These are phyloP conservation scores for Leptographium flavum DNA, from an alignment of 2,329 filamentous ascomycete genomes.

Conservation along the genomic window DNA sequence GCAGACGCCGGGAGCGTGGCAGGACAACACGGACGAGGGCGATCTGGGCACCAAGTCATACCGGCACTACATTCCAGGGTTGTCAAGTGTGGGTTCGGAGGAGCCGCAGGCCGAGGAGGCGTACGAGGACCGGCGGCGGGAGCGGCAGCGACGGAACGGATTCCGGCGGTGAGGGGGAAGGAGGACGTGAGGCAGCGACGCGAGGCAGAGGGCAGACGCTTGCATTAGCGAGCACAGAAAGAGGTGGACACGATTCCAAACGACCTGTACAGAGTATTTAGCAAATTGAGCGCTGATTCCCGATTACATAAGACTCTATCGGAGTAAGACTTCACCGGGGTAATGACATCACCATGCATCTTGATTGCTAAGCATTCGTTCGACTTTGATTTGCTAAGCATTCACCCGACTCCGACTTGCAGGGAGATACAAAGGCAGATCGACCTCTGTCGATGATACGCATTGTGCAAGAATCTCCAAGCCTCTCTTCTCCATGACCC, in stretches of 20 bases:
- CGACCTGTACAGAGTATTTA: too few relatives aligned
- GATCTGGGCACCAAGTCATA: slow-evolving; percentile 45
- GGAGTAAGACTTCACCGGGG: too few relatives aligned
- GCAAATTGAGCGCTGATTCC: too few relatives aligned
- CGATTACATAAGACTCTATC: too few relatives aligned
- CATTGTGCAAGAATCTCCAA: too few relatives aligned
- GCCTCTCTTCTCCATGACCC: background rate
- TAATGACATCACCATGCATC: too few relatives aligned
- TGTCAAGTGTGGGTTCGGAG: slow-evolving; percentile 22
- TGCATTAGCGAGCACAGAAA: too few relatives aligned
- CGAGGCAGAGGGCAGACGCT: too few relatives aligned
- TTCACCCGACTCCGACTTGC: background rate
- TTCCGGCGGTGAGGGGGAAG: slow-evolving; percentile 3
- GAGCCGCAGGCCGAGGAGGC: slow-evolving; percentile 17
- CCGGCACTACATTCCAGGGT: slow-evolving; percentile 38
- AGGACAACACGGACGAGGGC: slow-evolving; percentile 18
- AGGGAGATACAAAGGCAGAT: background rate
- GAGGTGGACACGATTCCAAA: too few relatives aligned
- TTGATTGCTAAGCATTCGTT: background rate
- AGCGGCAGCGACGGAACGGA: slow-evolving; percentile 16
- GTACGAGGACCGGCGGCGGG: slow-evolving; percentile 28
- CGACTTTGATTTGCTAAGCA: background rate
- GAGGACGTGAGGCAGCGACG: too few relatives aligned
- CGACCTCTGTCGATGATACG: too few relatives aligned
- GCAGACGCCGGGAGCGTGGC: slow-evolving; percentile 22